Evolutionary conservation across 495 filamentous ascomycete species (phyloP).

Genomic region (Hypoxylon lenormandii): DNA sequence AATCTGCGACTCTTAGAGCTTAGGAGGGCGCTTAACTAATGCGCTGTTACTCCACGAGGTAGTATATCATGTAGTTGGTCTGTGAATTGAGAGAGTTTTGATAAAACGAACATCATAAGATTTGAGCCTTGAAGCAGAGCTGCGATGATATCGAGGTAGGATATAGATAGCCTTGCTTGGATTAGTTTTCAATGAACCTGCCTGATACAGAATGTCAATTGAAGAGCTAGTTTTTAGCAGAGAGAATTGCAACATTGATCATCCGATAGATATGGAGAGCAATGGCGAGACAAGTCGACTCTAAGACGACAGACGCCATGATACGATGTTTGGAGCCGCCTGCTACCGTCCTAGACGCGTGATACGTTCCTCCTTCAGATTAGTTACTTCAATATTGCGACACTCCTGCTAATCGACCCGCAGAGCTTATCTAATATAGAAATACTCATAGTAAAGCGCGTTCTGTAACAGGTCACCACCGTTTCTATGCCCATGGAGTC

Average conservation of each 20-base stretch:
- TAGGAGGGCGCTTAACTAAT: too few relatives aligned
- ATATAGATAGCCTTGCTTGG: not conserved
- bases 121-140: not conserved
- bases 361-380: not conserved
- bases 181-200: not conserved
- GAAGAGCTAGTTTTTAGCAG: too few relatives aligned
- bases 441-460: not conserved
- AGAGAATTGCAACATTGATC: too few relatives aligned
- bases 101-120: not conserved
- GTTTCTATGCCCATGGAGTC: not conserved
- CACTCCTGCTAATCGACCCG: not conserved
- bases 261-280: not conserved
- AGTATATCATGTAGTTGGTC: too few relatives aligned
- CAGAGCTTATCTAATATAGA: not conserved
- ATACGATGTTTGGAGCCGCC: not conserved
- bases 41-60: too few relatives aligned
- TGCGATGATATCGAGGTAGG: not conserved
- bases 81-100: too few relatives aligned
- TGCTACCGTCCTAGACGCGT: not conserved
- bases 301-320: not conserved
- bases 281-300: not conserved
- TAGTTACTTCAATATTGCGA: conserved; percentile 8
- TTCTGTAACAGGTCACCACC: not conserved
- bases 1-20: too few relatives aligned
- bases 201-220: not conserved